Evolutionary conservation across 225 moss, liverwort and hornwort genomes (phyloP), one percentile per base, ranked within the genome.

Genomic region (Polytrichum commune): DNA sequence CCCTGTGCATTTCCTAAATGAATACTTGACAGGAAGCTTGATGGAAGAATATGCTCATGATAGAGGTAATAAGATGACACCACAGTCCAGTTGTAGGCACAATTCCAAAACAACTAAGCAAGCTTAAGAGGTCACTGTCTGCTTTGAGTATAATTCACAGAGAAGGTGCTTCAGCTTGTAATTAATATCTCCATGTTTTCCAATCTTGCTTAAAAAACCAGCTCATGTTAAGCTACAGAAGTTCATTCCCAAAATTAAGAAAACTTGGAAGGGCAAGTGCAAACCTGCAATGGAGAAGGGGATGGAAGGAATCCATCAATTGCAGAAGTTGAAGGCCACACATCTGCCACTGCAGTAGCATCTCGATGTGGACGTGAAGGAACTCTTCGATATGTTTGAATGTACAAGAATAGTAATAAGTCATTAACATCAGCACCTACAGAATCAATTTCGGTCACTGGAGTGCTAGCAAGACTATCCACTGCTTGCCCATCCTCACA

Each of bases 311-410:
- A 90, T 74, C 93, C 93, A 88, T 96, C 96, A 53, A 96, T 93
- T 46, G 93, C 96, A 35, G 96, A 96, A 57, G 90, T 86, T 33
- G 90, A 89, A 63, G 96, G 96, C 96, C 96, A 96, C 66, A 96
- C 92, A 82, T 96, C 96, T 64, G 93, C 92, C 5, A 92, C 93
- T 22, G 89, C 86, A 24, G 93, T 87, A 28, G 93, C 84, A 61
- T 90, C 96, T 73, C 91, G 90, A 84, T 96, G 87, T 7, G 92
- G 78, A 25, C 96, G 93, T 5, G 91, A 87, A 38, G 86, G 87
- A 61, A 87, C 81, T 72, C 86, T 84, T 76, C 89, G 93, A 80
- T 90, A 96, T 7, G 85, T 82, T 78, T 96, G 96, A 63, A 96
- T 84, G 66, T 93, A 96, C 68, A 96, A 76, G 65, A 90, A 87